Evolutionary conservation across 192 early-diverging fungal species (phyloP), one percentile per base, ranked within the genome.

Genomic region (Chytriomyces hyalinus): DNA sequence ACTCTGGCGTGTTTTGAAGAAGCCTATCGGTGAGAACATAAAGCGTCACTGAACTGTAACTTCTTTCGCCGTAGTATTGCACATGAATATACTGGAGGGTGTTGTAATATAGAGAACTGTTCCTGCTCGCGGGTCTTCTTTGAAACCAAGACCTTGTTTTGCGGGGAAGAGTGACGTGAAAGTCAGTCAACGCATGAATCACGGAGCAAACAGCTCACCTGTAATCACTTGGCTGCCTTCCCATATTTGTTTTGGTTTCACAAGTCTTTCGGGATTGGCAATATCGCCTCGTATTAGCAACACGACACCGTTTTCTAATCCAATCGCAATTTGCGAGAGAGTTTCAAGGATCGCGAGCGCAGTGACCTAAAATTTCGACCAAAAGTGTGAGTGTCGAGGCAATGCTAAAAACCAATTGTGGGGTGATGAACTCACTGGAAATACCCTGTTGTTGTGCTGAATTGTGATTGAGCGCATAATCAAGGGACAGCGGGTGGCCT

Each of bases 301-400:
- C 0, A 97, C 95, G 4, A 93, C 90, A 11, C 97, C 97, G 76
- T 96, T 96, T 24, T 94, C 94, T 70, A 99, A 84, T 4, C 96
- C 97, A 47, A 97, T 84, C 13, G 97, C 97, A 13, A 96, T 85
- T 82, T 97, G 97, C 6, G 92, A 88, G 80, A 95, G 70, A 67
- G 91, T 91, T 44, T 93, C 91, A 7, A 95, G 73, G 10, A 89
- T 87, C 57, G 95, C 93, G 57, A 96, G 68, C 0, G 93, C 89
- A 0, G 94, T 88, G 47, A 88, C 86, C 83, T 84, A 45, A 17
- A 75, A 11, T 49, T 15, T 28, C 20, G 50, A 6, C 4, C 9
- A n/a, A 78, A 79, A 50, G 68, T 73, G 11, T 53, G 53, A 13
- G 53, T 57, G 53, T 77, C 10, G 43, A 28, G 6, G 24, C 50